phyloP scores from a whole-genome alignment of 805 yeast species.

The Kregervanrija pseudodelftensis region DNA sequence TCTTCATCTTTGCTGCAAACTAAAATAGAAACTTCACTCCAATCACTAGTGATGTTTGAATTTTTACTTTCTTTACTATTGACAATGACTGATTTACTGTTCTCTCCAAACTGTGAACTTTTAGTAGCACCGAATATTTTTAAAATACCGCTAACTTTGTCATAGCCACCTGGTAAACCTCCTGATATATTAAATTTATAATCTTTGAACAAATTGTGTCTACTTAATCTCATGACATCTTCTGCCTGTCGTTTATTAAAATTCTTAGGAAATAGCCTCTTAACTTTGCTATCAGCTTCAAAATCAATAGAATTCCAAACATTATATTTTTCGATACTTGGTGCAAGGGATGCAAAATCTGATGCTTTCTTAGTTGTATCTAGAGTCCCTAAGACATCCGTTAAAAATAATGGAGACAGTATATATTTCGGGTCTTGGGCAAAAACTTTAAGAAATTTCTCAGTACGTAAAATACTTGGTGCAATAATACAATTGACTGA shows the following conservation, averaged over 20 bases:
- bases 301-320: conserved; percentile 25
- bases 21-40: conserved; percentile 4
- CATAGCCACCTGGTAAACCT: conserved; percentile 53
- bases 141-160: conserved; percentile 49
- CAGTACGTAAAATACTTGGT: conserved; percentile 78
- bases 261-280: conserved; percentile 25
- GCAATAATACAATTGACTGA: conserved; percentile 54
- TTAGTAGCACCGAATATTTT: conserved; percentile 45
- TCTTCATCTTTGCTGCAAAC: conserved; percentile 23
- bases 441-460: conserved; percentile 70
- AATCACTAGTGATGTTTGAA: background rate
- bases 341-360: conserved; percentile 22
- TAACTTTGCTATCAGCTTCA: conserved; percentile 27
- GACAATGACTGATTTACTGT: conserved; percentile 11
- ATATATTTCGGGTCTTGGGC: conserved; percentile 47
- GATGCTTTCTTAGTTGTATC: conserved; percentile 18
- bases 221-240: conserved; percentile 18
- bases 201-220: conserved; percentile 35
- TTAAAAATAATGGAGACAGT: conserved; percentile 48
- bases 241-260: conserved; percentile 14
- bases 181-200: conserved; percentile 48
- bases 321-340: conserved; percentile 19
- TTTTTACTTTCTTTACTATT: background rate
- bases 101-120: conserved; percentile 14
- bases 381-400: conserved; percentile 36